Conservation (phyloP, 768 basidiomycete genomes). For the Mycena albidolilacea region DNA sequence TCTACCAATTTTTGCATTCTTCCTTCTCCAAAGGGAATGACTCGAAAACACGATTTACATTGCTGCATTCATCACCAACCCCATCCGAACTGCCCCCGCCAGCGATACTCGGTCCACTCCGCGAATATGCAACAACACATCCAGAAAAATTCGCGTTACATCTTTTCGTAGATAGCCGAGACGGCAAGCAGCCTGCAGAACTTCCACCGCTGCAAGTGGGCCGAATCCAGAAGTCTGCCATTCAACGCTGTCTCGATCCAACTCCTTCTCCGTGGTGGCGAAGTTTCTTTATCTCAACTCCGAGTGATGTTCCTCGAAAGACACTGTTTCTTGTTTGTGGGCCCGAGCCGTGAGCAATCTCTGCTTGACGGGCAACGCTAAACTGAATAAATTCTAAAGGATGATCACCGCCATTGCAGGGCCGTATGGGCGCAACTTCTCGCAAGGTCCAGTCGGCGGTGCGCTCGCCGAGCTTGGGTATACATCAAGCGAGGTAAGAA, state of each 20-base stretch:
- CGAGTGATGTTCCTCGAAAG: slow-evolving; percentile 48
- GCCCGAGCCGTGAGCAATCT: slow-evolving; percentile 77
- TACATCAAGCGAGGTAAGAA: slow-evolving; percentile 76
- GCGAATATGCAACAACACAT: slow-evolving; percentile 60
- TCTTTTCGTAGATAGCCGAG: slow-evolving; percentile 74
- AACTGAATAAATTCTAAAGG: slow-evolving; percentile 53
- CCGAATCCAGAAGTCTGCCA: slow-evolving; percentile 65
- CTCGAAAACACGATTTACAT: slow-evolving; percentile 70
- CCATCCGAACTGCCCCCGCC: slow-evolving; percentile 80
- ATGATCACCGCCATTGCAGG: slow-evolving; percentile 86
- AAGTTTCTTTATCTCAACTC: slow-evolving; percentile 44
- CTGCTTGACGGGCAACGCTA: not conserved
- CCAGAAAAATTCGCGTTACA: slow-evolving; percentile 71
- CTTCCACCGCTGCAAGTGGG: slow-evolving; percentile 57
- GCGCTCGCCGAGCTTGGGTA: slow-evolving; percentile 76
- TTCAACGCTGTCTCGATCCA: slow-evolving; percentile 60
- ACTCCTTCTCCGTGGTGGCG: slow-evolving; percentile 53
- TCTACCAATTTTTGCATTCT: slow-evolving; percentile 80
- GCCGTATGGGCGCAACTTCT: slow-evolving; percentile 81
- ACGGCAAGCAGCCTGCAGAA: slow-evolving; percentile 42
- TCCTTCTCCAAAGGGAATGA: slow-evolving; percentile 55
- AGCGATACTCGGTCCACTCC: slow-evolving; percentile 68
- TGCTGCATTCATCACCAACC: slow-evolving; percentile 79
- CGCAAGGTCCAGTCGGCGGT: slow-evolving; percentile 81
- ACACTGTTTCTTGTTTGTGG: slow-evolving; percentile 86